Conservation (phyloP, 2,329 filamentous ascomycete genomes). For the Fusarium verrucosum region DNA sequence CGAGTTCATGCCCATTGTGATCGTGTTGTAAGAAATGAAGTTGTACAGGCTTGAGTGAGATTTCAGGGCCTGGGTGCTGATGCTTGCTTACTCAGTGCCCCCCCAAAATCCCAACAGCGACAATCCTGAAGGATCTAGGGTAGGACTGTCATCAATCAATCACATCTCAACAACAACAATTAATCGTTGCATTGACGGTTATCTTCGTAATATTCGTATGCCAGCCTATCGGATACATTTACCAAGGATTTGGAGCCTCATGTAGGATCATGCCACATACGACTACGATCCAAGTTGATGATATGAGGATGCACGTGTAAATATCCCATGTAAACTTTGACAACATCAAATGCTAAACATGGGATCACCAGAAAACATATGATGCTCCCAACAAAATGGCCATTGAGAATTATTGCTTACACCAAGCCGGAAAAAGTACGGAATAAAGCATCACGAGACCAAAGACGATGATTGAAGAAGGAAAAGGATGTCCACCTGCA, state of each 20-base stretch:
- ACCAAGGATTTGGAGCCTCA: not conserved
- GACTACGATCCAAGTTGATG: not conserved
- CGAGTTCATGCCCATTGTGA: not conserved
- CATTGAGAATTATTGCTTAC: not conserved
- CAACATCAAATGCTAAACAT: not conserved
- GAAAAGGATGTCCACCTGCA: constrained; percentile 14
- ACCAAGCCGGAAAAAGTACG: constrained; percentile 4
- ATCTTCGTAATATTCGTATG: not conserved
- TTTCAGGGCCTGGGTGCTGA: not conserved
- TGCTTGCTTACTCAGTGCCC: constrained; percentile 1
- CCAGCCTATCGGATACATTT: not conserved
- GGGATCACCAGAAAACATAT: not conserved
- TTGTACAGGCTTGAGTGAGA: not conserved
- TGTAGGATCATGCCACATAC: not conserved
- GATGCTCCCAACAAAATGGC: not conserved
- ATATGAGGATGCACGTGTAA: not conserved
- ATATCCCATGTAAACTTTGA: not conserved
- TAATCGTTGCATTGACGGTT: not conserved
- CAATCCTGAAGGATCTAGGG: constrained; percentile 7
- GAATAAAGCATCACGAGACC: constrained; percentile 5
- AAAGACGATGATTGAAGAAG: not conserved
- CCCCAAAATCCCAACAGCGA: not conserved
- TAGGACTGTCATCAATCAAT: not conserved
- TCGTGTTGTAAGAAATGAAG: not conserved
- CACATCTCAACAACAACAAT: not conserved